Conservation (phyloP, 1,284 basidiomycete species). For the Tilletia setariae region DNA sequence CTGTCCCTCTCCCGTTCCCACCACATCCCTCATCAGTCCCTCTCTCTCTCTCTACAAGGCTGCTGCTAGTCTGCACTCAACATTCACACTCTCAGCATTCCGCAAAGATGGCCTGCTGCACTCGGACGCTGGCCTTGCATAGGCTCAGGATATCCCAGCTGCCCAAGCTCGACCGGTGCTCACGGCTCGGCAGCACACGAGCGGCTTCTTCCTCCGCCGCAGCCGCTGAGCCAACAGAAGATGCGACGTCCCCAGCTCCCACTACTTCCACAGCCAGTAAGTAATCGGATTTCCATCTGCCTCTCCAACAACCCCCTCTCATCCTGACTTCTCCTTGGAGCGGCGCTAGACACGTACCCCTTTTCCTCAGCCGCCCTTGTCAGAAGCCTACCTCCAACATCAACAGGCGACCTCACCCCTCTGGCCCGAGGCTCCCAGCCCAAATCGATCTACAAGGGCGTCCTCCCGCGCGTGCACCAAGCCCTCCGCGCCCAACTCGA, state of each 20-base stretch:
- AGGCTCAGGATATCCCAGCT: background rate
- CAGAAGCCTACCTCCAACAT: slow-evolving; percentile 20
- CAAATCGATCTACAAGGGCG: slow-evolving; percentile 32
- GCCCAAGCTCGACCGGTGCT: too few relatives aligned
- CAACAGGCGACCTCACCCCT: background rate
- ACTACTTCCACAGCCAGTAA: too few relatives aligned
- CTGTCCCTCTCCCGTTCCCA: background rate
- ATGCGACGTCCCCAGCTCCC: too few relatives aligned
- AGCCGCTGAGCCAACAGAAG: background rate
- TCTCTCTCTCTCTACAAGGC: background rate
- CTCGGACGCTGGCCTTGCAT: background rate
- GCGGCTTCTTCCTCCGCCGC: background rate
- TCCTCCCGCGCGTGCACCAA: slow-evolving; percentile 42
- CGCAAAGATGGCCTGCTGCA: slow-evolving; percentile 2
- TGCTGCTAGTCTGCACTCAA: background rate
- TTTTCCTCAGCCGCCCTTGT: slow-evolving; percentile 38
- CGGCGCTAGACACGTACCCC: slow-evolving; percentile 21
- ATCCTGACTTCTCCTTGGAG: slow-evolving; percentile 6
- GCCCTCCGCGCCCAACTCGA: slow-evolving; percentile 43
- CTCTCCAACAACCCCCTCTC: too few relatives aligned
- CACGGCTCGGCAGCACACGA: background rate
- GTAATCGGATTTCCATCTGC: too few relatives aligned
- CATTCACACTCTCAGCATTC: background rate
- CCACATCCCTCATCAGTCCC: background rate
- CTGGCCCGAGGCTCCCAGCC: slow-evolving; percentile 31